Percentiles rank a stretch among this genome's conserved stretches.
phyloP scores from a whole-genome alignment of 164 flowering plant species.

The Vitis cinerea region DNA sequence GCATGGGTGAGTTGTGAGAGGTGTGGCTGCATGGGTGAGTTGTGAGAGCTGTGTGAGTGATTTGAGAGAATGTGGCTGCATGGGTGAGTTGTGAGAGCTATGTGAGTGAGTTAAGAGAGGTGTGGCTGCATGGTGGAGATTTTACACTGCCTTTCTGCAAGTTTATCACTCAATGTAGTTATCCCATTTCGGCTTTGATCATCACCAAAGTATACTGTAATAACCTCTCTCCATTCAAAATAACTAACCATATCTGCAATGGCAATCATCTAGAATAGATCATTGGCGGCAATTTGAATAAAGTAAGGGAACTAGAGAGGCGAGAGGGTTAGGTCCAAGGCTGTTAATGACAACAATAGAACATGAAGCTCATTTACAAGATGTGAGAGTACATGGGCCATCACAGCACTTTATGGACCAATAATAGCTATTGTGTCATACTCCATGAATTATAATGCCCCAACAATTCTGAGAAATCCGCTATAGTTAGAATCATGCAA shows the following conservation, averaged over 20 bases:
- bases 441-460: constrained; percentile 62
- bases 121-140: constrained; percentile 37
- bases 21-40: too few species aligned
- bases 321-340: constrained; percentile 58
- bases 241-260: constrained; percentile 55
- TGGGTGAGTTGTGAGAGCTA: too few species aligned
- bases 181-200: constrained; percentile 56
- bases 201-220: constrained; percentile 50
- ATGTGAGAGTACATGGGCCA: constrained; percentile 67
- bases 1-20: too few species aligned
- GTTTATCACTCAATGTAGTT: constrained; percentile 42
- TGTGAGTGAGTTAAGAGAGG: too few species aligned
- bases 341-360: constrained; percentile 62
- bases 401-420: constrained; percentile 55
- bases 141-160: constrained; percentile 41
- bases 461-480: constrained; percentile 57
- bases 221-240: constrained; percentile 50
- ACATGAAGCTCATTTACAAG: constrained; percentile 65
- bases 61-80: too few species aligned
- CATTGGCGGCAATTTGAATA: constrained; percentile 63
- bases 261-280: constrained; percentile 59
- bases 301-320: constrained; percentile 67
- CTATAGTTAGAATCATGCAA: constrained; percentile 59
- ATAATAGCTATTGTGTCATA: constrained; percentile 53
- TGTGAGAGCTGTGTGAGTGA: too few species aligned